phyloP scores from a whole-genome alignment of 176 grass and related monocot genomes.

The Triticum timopheevii region DNA sequence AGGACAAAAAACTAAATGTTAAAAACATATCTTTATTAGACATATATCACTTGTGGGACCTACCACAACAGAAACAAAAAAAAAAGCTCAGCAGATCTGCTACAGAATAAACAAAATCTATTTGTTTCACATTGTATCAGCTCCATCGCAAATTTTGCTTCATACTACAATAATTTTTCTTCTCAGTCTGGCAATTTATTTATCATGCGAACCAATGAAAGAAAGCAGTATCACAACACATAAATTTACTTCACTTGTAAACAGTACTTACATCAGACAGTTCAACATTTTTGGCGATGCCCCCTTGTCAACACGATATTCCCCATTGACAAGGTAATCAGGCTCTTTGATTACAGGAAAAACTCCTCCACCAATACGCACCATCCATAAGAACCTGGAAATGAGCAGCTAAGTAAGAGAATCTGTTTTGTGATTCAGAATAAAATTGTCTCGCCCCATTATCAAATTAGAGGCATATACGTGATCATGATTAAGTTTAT shows the following conservation, averaged over 20 bases:
- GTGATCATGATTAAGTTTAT: background rate
- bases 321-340: constrained; percentile 98
- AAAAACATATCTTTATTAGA: background rate
- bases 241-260: background rate
- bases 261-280: constrained; percentile 86
- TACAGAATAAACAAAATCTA: background rate
- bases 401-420: constrained; percentile 24
- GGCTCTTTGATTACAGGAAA: constrained; percentile 99
- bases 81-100: too few species aligned
- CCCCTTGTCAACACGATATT: constrained; percentile 97
- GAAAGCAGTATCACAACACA: background rate
- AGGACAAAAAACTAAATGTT: background rate
- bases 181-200: background rate
- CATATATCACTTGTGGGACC: too few species aligned
- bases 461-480: background rate
- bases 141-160: background rate
- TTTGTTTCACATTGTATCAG: background rate
- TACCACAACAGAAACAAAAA: too few species aligned
- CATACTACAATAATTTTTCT: background rate
- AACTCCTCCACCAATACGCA: constrained; percentile 97
- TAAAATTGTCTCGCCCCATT: background rate
- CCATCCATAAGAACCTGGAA: constrained; percentile 97
- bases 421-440: background rate
- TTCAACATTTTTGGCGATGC: constrained; percentile 99
- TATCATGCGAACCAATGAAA: background rate